Evolutionary conservation across 345 rosid genomes (phyloP), one percentile per base, ranked within the genome.

Genomic region (Mercurialis annua): DNA sequence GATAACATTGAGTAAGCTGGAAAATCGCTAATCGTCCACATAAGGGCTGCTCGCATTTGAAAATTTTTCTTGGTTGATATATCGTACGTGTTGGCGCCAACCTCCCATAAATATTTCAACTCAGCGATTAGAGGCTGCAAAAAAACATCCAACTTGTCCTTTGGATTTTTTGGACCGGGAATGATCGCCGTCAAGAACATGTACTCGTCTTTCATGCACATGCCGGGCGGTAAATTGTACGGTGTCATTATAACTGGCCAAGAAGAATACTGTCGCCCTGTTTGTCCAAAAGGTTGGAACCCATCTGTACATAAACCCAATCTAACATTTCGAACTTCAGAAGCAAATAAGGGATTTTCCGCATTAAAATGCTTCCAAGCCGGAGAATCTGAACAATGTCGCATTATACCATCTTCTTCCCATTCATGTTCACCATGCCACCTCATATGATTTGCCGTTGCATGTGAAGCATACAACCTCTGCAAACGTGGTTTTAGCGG

Each of bases 311-410:
- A 12, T 33, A 68, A 6, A 10, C 51, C n/a, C 0, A 69, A 36
- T 17, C 60, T 50, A 3, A 61, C 43, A 27, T 69, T 69, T 11
- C 15, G 23, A 1, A 30, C 0, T 7, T 69, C 58, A 2, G 3
- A 3, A 12, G 49, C 10, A n/a, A 69, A 69, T 6, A 3, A 12
- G 2, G 16, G 21, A 21, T 34, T 11, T 6, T 1, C 0, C 14
- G 8, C 4, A 33, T 59, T 50, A 69, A 59, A 36, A 1, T 15
- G 10, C 48, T 48, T 42, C 64, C 71, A 67, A 26, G 54, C 71
- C 55, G 26, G 7, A 15, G 27, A 17, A 21, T 68, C 46, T 29
- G 71, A 31, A 12, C 5, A 20, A 15, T 65, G 33, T 7, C 43
- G n/a, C 23, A 51, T n/a, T 9, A 20, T 14, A 0, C 18, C 53